Evolutionary conservation across 2,329 filamentous ascomycete species (phyloP), one percentile per base, ranked within the genome.

Genomic region (Lachnellula arida): DNA sequence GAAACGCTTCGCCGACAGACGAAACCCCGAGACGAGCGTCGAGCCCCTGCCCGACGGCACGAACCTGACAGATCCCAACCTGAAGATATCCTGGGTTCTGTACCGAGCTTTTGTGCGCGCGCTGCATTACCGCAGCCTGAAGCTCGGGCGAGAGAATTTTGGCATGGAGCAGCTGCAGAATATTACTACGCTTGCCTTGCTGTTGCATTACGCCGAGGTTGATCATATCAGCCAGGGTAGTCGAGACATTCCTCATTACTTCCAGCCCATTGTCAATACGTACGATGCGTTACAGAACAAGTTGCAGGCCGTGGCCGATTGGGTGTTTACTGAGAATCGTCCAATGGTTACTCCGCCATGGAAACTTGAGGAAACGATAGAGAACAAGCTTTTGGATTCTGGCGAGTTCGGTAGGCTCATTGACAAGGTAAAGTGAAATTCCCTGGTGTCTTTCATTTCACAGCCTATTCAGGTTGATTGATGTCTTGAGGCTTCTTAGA

Each of bases 101-200:
- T 57, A 61, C 44, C 44, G 58, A 34, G 54, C 54, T 23, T 62
- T 50, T 50, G 55, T 61, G 37, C 57, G 55, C 12, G 49, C 53
- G 17, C 43, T 63, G 12, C 58, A 63, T 32, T 57, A 59, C 35
- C 56, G 58, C 4, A 57, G 55, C 15, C 46, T 62, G 4, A 46
- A 32, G 12, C 19, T 51, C 12, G 58, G 44, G 42, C 12, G 11
- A 8, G 11, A 35, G 3, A 1, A 14, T 35, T 17, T 34, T 39
- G 60, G 60, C 4, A 8, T 51, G 11, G 9, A 25, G n/a, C 47
- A 54, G 22, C 17, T 59, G 1, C 17, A 52, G n/a, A 14, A 51
- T 3, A 55, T 59, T 22, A 25, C 58, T 3, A 17, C 35, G 4
- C 37, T 56, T 15, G 23, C 48, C 11, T 28, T 46, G 15, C 11